These are phyloP conservation scores for Dactylorhiza incarnata DNA, from an alignment of 106 monocot species.

Conservation along the genomic window DNA sequence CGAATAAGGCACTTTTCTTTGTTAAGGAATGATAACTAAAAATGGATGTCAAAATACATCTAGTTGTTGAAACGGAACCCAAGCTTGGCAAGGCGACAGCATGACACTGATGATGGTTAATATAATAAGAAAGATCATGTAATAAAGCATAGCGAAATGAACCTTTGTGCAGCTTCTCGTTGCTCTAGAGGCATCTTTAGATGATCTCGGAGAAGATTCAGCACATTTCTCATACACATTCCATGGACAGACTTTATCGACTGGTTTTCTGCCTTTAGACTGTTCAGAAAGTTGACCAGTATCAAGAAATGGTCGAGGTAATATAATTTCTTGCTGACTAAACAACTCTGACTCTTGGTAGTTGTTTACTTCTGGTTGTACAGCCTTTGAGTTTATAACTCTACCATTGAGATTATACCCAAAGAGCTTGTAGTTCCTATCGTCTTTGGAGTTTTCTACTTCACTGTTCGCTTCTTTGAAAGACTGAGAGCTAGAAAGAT, in stretches of 20 bases:
- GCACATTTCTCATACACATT: constrained; percentile 27
- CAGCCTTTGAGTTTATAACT: constrained; percentile 11
- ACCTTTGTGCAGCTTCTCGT: constrained; percentile 82
- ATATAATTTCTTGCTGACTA: not conserved
- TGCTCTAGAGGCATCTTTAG: constrained; percentile 34
- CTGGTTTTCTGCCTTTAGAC: constrained; percentile 14
- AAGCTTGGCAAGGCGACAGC: too few species aligned
- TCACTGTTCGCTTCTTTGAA: constrained; percentile 14
- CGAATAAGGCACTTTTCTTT: not conserved
- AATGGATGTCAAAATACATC: not conserved
- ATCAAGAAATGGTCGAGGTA: constrained; percentile 16
- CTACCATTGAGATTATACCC: constrained; percentile 55
- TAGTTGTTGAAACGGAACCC: too few species aligned
- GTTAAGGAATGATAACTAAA: not conserved
- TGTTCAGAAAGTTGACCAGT: constrained; percentile 19
- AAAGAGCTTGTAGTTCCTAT: constrained; percentile 67
- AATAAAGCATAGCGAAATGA: not conserved
- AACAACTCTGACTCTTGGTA: constrained; percentile 16
- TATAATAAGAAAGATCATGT: not conserved
- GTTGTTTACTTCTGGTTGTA: constrained; percentile 8
- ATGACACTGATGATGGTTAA: too few species aligned
- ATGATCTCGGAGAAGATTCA: constrained; percentile 9
- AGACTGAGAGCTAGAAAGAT: constrained; percentile 20
- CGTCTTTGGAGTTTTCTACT: constrained; percentile 18
- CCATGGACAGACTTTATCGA: constrained; percentile 13